Evolutionary conservation across 139 green algal species (phyloP), one percentile per base, ranked within the genome.

Genomic region (Chlorella sp.): DNA sequence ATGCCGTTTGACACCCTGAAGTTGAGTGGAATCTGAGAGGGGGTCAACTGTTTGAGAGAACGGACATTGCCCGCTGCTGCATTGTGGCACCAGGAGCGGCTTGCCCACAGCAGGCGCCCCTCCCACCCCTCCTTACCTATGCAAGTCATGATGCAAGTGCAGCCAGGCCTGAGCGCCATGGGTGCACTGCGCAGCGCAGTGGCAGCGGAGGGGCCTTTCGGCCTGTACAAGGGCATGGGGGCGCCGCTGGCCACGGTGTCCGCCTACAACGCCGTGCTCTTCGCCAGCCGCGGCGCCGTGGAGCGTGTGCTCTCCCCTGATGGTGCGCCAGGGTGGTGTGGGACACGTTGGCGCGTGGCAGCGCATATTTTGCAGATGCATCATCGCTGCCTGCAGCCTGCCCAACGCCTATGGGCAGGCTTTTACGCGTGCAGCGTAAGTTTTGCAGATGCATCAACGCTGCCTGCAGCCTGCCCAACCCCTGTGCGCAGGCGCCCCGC

Each of bases 251-350:
- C 93, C 0, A 98, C 93, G 3, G 94, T 97, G 22, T 94, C 94
- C 0, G 70, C 93, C 28, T 96, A 94, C 82, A 97, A 97, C 44
- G 94, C 94, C 0, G 81, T 97, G 17, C 80, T 97, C 32, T 97
- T 97, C 82, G 79, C 90, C 36, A 82, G 85, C 1, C 82, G 92
- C 30, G 94, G 94, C 1, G 87, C 90, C 64, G 90, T 94, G 87
- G 92, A 97, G 79, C 65, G 74, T n/a, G 34, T 95, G 43, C 85
- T 97, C 43, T 72, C 68, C 73, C 58, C 81, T 69, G 91, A 94
- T 64, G 90, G 91, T 92, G 70, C 30, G 81, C 40, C 24, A 41
- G 0, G 38, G 5, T 73, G 85, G 62, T 34, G 62, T 69, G 24
- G 62, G 24, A 36, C n/a, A n/a, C n/a, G n/a, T n/a, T n/a, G n/a